Evolutionary conservation across 2,329 filamentous ascomycete genomes (phyloP), one percentile per base, ranked within the genome.

Genomic region (Fusarium avenaceum): DNA sequence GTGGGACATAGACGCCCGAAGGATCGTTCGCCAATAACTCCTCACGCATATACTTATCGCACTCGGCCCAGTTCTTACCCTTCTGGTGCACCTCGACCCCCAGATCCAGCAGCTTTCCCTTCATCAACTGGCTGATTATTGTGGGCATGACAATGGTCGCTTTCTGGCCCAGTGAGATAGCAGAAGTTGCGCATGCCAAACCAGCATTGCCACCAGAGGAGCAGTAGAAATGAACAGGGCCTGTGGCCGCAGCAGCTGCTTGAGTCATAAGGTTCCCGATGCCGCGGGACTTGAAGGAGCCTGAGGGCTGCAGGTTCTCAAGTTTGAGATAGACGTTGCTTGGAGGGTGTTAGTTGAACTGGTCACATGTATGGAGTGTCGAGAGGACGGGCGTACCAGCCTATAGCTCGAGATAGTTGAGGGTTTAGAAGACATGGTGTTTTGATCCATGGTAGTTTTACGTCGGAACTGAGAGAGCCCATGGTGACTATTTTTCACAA

Each of bases 141-240:
- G 82, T 76, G 0, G 93, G 92, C 2, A 96, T 87, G 30, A 93
- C 91, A 63, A 97, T 90, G 7, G 92, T 95, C 76, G 88, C 89
- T 2, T 87, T 89, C 38, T 87, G 85, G 7, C 83, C 80, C 8
- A 96, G 84, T 4, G 86, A 83, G 24, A 83, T 81, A 14, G 92
- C 91, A 2, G 93, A 91, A 47, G 88, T 89, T 17, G 92, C 92
- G 73, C 91, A 93, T 2, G 93, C 93, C 6, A 97, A 87, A 2
- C 93, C 93, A 3, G 93, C 93, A 75, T 97, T 97, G 58, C 93
- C 93, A 60, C 92, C 93, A 4, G 89, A 92, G 14, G 90, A 91
- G 74, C 87, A 91, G 81, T 92, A 96, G 84, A 96, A 95, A 81
- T 92, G 91, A 3, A 84, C 80, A 7, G 76, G 69, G 22, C 76